Evolutionary conservation across 1,139 yeast species (phyloP), one percentile per base, ranked within the genome.

Genomic region (Diutina rugosa): DNA sequence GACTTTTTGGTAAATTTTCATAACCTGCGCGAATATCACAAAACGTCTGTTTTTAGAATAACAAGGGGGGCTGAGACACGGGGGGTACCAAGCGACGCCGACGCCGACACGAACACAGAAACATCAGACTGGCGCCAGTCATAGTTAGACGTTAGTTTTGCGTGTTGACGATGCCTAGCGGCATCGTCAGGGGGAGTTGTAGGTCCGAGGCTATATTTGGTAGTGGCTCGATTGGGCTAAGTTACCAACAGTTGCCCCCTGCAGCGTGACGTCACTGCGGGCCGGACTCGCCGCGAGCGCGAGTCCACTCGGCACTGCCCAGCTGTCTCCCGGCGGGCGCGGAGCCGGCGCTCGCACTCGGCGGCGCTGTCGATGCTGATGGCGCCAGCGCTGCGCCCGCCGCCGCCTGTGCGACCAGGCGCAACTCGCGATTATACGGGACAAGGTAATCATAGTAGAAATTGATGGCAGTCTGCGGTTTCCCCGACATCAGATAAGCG

Each of bases 281-380:
- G 30, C 63, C 63, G 38, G 57, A 56, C 51, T 90, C 98, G 1
- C 96, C 96, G 62, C 98, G 75, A 1, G 76, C 62, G 21, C 70
- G 67, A 0, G 87, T 86, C 97, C 97, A 90, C 56, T 77, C 87
- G 0, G 76, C 78, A 3, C 81, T 76, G 0, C 97, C 98, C 47
- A 90, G 83, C 67, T 87, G 86, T 58, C 97, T 72, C 3, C 87
- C 87, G 21, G 59, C 60, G 0, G 61, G 80, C 66, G 64, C 51
- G 12, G 46, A 7, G 12, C 21, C 6, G n/a, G 8, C n/a, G 21
- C 18, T 18, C 18, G 18, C 18, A 18, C 18, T 18, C 18, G 2
- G 18, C 18, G 18, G 18, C 18, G 18, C 18, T 18, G 18, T 18
- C 18, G 46, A 14, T 8, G 46, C n/a, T 16, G 26, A n/a, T n/a